Evolutionary conservation across 306 rosid species (phyloP), one percentile per base, ranked within the genome.

Genomic region (Dryas drummondii): DNA sequence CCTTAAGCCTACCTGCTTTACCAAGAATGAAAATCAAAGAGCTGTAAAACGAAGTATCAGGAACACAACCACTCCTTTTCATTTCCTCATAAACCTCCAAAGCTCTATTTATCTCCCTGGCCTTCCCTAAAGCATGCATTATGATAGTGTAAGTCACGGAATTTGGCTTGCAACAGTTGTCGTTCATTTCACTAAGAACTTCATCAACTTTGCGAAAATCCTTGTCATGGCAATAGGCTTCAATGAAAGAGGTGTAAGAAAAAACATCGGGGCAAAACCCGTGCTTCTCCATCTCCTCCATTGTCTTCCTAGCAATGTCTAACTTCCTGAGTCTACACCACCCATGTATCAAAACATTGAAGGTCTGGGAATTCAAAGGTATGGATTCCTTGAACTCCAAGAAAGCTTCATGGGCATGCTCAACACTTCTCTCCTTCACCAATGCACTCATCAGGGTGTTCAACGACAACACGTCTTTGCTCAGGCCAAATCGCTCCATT

Each of bases 91-190:
- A 79, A 75, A 79, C 61, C 32, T 45, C 75, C 63, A 79, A 56
- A 7, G 82, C 82, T 16, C 56, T 65, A 19, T 53, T 70, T 19
- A 79, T 32, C 78, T 75, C 76, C 66, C 73, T 70, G 5, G 84
- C 84, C 76, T 75, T 80, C 73, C 80, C 84, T 5, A 69, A 68
- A 55, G 68, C 73, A 26, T 69, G 80, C 84, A 80, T 80, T 41
- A 84, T 13, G 12, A 55, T 17, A 13, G 65, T 71, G 26, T 41
- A 71, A 11, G 81, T 89, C 64, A 75, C 75, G 1, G 81, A 83
- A 84, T 91, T 94, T 2, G 98, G 97, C 53, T 88, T 66, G 15
- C 91, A 93, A 81, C 92, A 97, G 79, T 88, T 93, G 17, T 80
- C 80, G 91, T 91, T 89, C 96, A 93, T 93, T 62, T 91, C 97